Base-by-base conservation (phyloP, 352 stramenopile species). In the Globisporangium spinosum region DNA sequence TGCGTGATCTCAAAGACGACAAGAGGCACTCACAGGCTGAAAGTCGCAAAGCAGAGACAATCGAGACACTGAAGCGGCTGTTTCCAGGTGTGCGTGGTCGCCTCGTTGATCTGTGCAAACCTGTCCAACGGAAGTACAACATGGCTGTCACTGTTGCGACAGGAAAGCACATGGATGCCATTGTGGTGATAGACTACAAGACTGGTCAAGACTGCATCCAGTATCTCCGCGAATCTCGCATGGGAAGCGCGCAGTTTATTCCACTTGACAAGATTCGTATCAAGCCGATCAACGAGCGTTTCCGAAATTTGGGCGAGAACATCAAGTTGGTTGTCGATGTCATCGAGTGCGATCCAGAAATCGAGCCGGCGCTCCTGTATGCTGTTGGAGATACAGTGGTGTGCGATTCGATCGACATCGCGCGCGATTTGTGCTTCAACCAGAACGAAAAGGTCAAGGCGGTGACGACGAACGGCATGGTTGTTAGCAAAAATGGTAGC, bases 401-500 rank as follows among this genome's bases (percentile, higher is more conserved):
- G 0, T 98, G 93, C 66, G 95, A 99, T 58, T 95, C 87, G 29
- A 96, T 99, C 32, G 93, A 98, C 64, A 79, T 93, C 8, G 98
- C 98, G 17, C 83, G 96, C 1, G 83, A 93, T 63, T 60, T 96
- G 17, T 95, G 88, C 57, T 96, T 95, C 59, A 72, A 67, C 13
- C 83, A 90, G 49, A 91, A 93, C 43, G 88, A 96, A 47, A 91
- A 91, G 45, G 82, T 96, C 10, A 96, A 96, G 64, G 88, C 88
- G 15, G 93, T 98, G 32, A 99, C 97, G 3, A 70, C 99, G 15
- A 90, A 90, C 43, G 98, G 98, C 23, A 96, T 97, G 75, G 93
- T 99, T 55, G 98, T 99, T 60, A 98, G 83, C 72, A 99, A 98
- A 74, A 98, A 97, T 49, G 98, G 97, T 58, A 98, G 97, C 73